phyloP scores from a whole-genome alignment of 129 eudicot species.

The Rutidosis leptorrhynchoides region DNA sequence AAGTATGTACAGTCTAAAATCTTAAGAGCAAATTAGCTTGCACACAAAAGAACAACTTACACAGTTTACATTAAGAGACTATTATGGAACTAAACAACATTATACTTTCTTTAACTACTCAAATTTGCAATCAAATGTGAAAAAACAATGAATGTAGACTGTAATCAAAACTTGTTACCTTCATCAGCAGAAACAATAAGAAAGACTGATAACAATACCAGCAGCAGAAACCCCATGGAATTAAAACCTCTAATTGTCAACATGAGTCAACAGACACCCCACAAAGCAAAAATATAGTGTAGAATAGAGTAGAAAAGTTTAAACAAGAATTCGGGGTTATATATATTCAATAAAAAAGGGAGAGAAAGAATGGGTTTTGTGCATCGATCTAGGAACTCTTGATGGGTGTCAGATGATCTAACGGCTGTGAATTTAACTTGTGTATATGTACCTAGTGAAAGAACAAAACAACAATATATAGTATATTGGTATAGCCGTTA shows the following conservation, averaged over 20 bases:
- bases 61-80: slow-evolving; percentile 1
- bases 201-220: slow-evolving; percentile 11
- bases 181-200: slow-evolving; percentile 34
- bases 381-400: slow-evolving; percentile 4
- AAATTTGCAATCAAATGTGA: background rate
- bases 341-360: slow-evolving; percentile 22
- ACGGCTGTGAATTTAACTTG: slow-evolving; percentile 23
- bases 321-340: slow-evolving; percentile 24
- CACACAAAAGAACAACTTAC: background rate
- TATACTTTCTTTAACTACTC: background rate
- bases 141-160: slow-evolving; percentile 2
- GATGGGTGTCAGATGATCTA: slow-evolving; percentile 35
- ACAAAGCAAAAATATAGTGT: slow-evolving; percentile 6
- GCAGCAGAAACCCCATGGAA: slow-evolving; percentile 2
- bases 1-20: background rate
- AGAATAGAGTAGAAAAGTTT: slow-evolving; percentile 18
- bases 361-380: slow-evolving; percentile 17
- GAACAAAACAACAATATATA: slow-evolving; percentile 17
- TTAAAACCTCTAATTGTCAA: slow-evolving; percentile 20
- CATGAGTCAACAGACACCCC: slow-evolving; percentile 19
- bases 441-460: slow-evolving; percentile 19
- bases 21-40: background rate
- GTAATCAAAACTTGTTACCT: slow-evolving; percentile 23
- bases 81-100: background rate
- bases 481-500: slow-evolving; percentile 22